phyloP scores from a whole-genome alignment of 176 grass and related monocot species.

The Juncus inflexus region DNA sequence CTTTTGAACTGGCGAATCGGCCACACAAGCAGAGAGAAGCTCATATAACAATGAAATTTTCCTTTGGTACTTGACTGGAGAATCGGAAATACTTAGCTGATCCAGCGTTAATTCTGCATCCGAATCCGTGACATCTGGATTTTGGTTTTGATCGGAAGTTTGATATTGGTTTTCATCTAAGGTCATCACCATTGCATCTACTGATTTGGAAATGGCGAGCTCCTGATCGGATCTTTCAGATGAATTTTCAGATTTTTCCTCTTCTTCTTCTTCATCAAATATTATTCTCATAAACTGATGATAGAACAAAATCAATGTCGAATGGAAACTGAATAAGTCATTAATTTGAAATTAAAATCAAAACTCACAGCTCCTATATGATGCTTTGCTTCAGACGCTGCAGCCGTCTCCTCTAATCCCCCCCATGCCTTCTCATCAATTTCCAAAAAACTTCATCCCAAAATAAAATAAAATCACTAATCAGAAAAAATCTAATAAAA shows the following conservation, averaged over 20 bases:
- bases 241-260: conserved; percentile 55
- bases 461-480: neutral
- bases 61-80: conserved; percentile 47
- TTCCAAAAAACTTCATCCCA: conserved; percentile 62
- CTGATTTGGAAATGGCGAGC: conserved; percentile 68
- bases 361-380: conserved; percentile 77
- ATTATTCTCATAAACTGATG: conserved; percentile 69
- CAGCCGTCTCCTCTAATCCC: conserved; percentile 82
- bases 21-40: conserved; percentile 91
- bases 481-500: neutral
- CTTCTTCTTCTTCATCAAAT: conserved; percentile 28
- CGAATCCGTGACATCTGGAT: neutral
- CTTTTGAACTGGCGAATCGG: conserved; percentile 61
- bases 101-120: conserved; percentile 14
- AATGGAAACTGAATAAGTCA: neutral
- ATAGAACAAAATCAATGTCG: conserved; percentile 4
- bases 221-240: conserved; percentile 67
- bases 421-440: conserved; percentile 81
- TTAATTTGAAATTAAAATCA: conserved; percentile 20
- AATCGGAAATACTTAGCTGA: conserved; percentile 27
- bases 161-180: conserved; percentile 31
- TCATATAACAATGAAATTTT: conserved; percentile 77
- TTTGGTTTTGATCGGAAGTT: conserved; percentile 4
- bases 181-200: conserved; percentile 82
- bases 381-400: conserved; percentile 64